A percentile compares a stretch with the other conserved stretches of the same genome.
These are phyloP conservation scores for Linderniella brevidens DNA, from an alignment of 257 asterid species.

Conservation along the genomic window DNA sequence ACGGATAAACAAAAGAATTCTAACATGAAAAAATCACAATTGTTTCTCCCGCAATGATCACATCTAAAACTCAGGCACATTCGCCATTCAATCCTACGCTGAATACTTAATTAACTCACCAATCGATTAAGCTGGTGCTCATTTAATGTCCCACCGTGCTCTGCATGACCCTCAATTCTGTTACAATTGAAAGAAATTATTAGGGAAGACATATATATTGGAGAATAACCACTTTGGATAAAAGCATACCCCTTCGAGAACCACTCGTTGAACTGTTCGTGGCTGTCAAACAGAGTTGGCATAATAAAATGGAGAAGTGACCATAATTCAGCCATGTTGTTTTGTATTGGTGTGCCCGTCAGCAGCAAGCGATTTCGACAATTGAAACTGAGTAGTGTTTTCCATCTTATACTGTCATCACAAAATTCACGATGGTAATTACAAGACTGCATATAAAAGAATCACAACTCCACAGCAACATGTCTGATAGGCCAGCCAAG, in stretches of 20 bases:
- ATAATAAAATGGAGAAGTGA: constrained; percentile 92
- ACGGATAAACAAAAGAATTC: no score
- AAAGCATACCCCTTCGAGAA: constrained; percentile 84
- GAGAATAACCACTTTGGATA: constrained; percentile 5
- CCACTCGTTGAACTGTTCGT: constrained; percentile 97
- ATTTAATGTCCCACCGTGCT: constrained; percentile 94
- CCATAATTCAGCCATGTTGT: constrained; percentile 99
- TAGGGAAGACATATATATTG: constrained; percentile 11
- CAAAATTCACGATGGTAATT: constrained; percentile 17
- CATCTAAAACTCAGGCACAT: background rate
- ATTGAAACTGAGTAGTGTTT: constrained; percentile 89
- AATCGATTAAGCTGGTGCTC: constrained; percentile 96
- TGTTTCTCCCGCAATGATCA: background rate
- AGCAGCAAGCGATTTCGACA: constrained; percentile 95
- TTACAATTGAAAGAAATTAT: constrained; percentile 16
- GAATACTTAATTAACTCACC: constrained; percentile 36
- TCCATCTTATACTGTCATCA: constrained; percentile 88
- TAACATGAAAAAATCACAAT: no score
- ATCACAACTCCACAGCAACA: no score
- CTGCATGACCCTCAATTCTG: constrained; percentile 99
- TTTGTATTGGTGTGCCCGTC: constrained; percentile 97
- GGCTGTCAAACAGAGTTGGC: constrained; percentile 98
- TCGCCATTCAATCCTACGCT: background rate
- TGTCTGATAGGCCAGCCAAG: no score
- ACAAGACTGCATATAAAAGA: background rate